A percentile compares a stretch with the other conserved stretches of the same genome.
phyloP scores from a whole-genome alignment of 1,284 basidiomycete species.

The Trichosporon asahii region DNA sequence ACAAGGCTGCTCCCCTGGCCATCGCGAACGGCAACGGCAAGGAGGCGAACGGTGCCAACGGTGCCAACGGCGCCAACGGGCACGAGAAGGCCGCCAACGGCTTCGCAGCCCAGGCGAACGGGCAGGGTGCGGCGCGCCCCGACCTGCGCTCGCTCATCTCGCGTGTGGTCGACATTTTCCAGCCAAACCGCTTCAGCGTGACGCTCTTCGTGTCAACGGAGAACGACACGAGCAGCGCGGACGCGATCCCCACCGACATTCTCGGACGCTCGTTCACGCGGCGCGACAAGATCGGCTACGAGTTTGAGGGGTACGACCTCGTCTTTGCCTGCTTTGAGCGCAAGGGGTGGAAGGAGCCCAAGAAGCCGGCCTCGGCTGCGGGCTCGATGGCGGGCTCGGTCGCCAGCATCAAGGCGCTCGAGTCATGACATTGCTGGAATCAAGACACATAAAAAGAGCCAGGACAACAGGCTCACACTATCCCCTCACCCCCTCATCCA shows the following conservation, averaged over 20 bases:
- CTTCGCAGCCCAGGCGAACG: conserved; percentile 4
- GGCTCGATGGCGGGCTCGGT: background rate
- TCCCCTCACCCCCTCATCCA: background rate
- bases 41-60: background rate
- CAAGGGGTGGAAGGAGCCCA: conserved; percentile 45
- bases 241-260: conserved; percentile 41
- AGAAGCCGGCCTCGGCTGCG: background rate
- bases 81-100: background rate
- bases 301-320: conserved; percentile 92
- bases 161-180: conserved; percentile 88
- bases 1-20: conserved; percentile 30
- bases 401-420: conserved; percentile 10
- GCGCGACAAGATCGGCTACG: conserved; percentile 97
- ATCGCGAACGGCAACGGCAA: background rate
- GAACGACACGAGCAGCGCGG: conserved; percentile 53
- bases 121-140: conserved; percentile 41
- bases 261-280: conserved; percentile 55
- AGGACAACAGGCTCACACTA: background rate
- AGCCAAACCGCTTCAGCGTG: conserved; percentile 79
- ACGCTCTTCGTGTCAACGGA: conserved; percentile 83
- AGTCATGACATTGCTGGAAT: conserved; percentile 7
- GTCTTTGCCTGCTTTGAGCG: conserved; percentile 85
- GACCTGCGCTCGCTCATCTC: conserved; percentile 76
- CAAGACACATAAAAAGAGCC: background rate
- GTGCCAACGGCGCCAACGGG: background rate